phyloP scores from a whole-genome alignment of 2,329 filamentous ascomycete species.

The Colletotrichum sp. region DNA sequence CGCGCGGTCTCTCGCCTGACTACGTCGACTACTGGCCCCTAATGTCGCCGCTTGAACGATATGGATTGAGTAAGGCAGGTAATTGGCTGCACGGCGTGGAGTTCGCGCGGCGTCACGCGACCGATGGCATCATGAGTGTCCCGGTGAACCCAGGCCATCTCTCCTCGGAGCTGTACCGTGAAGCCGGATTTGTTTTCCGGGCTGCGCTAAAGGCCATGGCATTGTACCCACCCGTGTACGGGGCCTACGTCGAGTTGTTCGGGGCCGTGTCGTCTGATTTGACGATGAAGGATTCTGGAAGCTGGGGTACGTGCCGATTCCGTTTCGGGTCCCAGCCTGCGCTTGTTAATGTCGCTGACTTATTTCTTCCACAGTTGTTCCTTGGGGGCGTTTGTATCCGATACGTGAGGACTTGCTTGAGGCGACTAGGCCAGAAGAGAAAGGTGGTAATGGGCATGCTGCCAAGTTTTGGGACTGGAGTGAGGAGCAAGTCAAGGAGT shows the following conservation, averaged over 20 bases:
- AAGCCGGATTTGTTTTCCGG: background rate
- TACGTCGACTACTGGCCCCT: constrained; percentile 28
- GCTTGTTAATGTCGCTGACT: background rate
- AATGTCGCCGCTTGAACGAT: constrained; percentile 24
- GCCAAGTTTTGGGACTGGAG: constrained; percentile 33
- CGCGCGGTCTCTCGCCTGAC: constrained; percentile 25
- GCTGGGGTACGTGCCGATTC: constrained; percentile 26
- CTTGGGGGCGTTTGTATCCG: constrained; percentile 8
- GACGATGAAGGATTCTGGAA: constrained; percentile 37
- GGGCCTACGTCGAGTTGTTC: constrained; percentile 53
- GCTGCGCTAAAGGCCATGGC: constrained; percentile 30
- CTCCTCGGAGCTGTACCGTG: constrained; percentile 21
- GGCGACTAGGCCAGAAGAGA: constrained; percentile 26
- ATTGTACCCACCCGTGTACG: constrained; percentile 33
- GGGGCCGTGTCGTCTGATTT: constrained; percentile 48
- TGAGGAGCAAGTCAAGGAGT: constrained; percentile 10
- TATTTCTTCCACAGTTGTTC: background rate
- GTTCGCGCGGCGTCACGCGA: constrained; percentile 29
- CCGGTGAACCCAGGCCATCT: constrained; percentile 44
- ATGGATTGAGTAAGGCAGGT: constrained; percentile 32
- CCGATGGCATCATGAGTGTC: constrained; percentile 20
- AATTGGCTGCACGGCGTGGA: constrained; percentile 32
- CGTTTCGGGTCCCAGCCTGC: background rate
- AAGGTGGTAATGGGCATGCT: constrained; percentile 31
- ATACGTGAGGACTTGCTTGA: constrained; percentile 29